Evolutionary conservation across 2,329 filamentous ascomycete genomes (phyloP).

Genomic region (Claviceps fusiformis): DNA sequence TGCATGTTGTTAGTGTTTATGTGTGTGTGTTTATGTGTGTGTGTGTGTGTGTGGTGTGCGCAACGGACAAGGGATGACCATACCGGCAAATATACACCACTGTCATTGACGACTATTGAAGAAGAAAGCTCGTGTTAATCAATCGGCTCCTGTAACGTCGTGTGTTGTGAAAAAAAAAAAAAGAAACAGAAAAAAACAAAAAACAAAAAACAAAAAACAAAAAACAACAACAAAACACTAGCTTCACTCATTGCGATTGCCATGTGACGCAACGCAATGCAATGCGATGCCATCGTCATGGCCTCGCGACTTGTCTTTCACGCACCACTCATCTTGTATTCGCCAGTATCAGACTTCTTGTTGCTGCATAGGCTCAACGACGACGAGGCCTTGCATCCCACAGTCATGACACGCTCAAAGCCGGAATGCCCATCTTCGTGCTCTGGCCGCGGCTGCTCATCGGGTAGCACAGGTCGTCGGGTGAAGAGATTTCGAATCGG

Average conservation of each 20-base stretch:
- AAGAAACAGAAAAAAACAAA: no score
- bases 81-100: constrained; percentile 87
- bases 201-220: no score
- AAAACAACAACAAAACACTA: no score
- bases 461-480: constrained; percentile 41
- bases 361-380: constrained; percentile 48
- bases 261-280: not conserved
- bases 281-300: not conserved
- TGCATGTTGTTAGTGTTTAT: constrained; percentile 1
- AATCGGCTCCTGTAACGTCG: constrained; percentile 6
- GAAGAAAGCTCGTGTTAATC: constrained; percentile 1
- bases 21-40: no score
- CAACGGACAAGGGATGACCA: not conserved
- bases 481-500: constrained; percentile 62
- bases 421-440: constrained; percentile 21
- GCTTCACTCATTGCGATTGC: no score
- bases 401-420: constrained; percentile 49
- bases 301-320: constrained; percentile 5
- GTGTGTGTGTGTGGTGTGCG: no score
- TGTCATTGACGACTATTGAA: constrained; percentile 76
- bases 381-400: constrained; percentile 48
- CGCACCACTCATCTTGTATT: constrained; percentile 73
- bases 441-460: constrained; percentile 39
- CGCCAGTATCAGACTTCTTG: constrained; percentile 49
- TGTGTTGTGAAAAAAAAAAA: not conserved